Evolutionary conservation across 2,329 filamentous ascomycete species (phyloP).

Genomic region (Botrytis pseudocinerea): DNA sequence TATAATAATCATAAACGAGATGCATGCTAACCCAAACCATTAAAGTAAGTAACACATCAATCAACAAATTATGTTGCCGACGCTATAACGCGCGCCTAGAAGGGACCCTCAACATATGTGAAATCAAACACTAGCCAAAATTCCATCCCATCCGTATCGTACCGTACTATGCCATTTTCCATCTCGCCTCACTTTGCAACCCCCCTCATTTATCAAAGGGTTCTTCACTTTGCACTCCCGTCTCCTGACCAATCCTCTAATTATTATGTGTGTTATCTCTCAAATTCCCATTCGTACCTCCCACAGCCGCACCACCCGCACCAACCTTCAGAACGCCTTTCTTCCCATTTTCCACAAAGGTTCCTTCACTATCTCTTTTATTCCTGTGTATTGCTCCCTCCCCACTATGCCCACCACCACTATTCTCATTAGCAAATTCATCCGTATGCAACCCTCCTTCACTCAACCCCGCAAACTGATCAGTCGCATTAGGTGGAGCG

Average conservation of each 20-base stretch:
- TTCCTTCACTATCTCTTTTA: constrained; percentile 1
- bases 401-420: background rate
- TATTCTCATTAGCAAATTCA: background rate
- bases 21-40: background rate
- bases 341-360: constrained; percentile 6
- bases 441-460: constrained; percentile 8
- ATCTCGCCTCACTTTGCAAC: too few species aligned
- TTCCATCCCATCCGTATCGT: background rate
- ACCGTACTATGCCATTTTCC: background rate
- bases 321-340: background rate
- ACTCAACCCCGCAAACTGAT: constrained; percentile 28
- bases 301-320: background rate
- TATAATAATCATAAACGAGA: background rate
- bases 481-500: constrained; percentile 30
- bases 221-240: background rate
- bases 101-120: background rate
- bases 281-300: background rate
- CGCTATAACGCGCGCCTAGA: background rate
- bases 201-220: background rate
- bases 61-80: background rate
- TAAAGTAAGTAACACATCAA: background rate
- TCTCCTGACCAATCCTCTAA: background rate
- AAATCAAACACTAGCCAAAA: background rate
- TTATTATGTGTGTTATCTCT: constrained; percentile 6
- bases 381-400: background rate